Conservation (phyloP, 1,284 basidiomycete species). For the Trichosporon coremiiforme region DNA sequence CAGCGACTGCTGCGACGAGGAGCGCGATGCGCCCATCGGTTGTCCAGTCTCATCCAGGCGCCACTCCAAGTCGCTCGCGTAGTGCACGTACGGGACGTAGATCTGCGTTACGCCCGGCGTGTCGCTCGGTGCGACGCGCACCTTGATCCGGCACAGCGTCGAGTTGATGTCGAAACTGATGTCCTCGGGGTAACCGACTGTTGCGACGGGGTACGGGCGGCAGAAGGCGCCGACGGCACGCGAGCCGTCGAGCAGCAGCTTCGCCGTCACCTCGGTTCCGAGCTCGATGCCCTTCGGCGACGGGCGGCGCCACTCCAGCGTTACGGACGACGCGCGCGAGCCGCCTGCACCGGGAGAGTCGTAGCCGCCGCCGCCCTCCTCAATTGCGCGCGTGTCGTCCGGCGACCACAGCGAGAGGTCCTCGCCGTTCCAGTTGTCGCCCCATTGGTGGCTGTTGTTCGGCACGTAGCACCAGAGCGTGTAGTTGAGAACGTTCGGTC, state of each 20-base stretch:
- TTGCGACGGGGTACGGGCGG: constrained; percentile 74
- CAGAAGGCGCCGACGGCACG: constrained; percentile 79
- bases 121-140: constrained; percentile 63
- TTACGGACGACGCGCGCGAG: constrained; percentile 37
- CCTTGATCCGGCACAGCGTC: constrained; percentile 67
- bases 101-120: constrained; percentile 69
- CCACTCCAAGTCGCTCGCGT: constrained; percentile 61
- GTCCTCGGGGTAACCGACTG: constrained; percentile 67
- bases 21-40: constrained; percentile 12
- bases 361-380: background rate
- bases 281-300: constrained; percentile 48
- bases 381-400: constrained; percentile 62
- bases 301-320: constrained; percentile 26
- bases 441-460: constrained; percentile 75
- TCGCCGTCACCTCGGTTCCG: constrained; percentile 58
- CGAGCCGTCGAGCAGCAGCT: constrained; percentile 78
- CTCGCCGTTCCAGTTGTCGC: constrained; percentile 93
- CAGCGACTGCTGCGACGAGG: constrained; percentile 24
- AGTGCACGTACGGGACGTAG: constrained; percentile 86
- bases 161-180: constrained; percentile 77
- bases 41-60: background rate
- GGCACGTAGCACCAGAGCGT: constrained; percentile 91
- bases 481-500: constrained; percentile 76
- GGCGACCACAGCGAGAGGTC: constrained; percentile 85
- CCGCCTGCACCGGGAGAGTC: background rate